Base-by-base conservation (phyloP, 495 filamentous ascomycete genomes). In the Letharia columbiana region DNA sequence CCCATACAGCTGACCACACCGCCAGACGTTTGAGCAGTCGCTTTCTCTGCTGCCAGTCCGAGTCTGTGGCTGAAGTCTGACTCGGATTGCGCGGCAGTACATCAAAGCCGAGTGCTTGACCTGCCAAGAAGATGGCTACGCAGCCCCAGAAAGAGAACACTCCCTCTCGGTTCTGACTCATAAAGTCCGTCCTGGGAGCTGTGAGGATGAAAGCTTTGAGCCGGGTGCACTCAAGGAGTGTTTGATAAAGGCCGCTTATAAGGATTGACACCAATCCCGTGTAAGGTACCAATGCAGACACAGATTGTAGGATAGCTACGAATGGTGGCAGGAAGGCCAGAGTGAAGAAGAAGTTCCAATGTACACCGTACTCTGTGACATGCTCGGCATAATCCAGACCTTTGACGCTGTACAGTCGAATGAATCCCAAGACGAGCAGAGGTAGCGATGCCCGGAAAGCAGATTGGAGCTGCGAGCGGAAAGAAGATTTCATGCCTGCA, bases 281-380 rank as follows among this genome's bases (percentile, higher is more conserved):
- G 2, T 88, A 92, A 2, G 87, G 90, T 40, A 91, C 78, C 67
- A 83, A 60, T 44, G 76, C 77, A 78, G 12, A 82, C 9, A 68
- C 73, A 0, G 87, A 84, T 67, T 92, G 89, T 62, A 94, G 90
- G 0, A 96, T 73, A n/a, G 93, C 92, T 61, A 96, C 85, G 69
- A 94, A 94, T 5, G 92, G 92, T 3, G 92, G 91, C 42, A 99
- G 76, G 37, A 97, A 84, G 6, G 87, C 93, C 15, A 99, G 78
- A 0, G 94, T 99, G 76, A 99, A 98, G 79, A 99, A 99, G 75
- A 99, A 99, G 75, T 99, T 99, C 94, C 94, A 99, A 75, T 99
- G 94, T 15, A 98, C 91, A 41, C 94, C 94, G 71, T 99, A 99
- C 70, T 99, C 94, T 2, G 91, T 93, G 45, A 98, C 91, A 77